Conservation (phyloP, 192 early-diverging fungal genomes). For the Haplosporangium gracile region DNA sequence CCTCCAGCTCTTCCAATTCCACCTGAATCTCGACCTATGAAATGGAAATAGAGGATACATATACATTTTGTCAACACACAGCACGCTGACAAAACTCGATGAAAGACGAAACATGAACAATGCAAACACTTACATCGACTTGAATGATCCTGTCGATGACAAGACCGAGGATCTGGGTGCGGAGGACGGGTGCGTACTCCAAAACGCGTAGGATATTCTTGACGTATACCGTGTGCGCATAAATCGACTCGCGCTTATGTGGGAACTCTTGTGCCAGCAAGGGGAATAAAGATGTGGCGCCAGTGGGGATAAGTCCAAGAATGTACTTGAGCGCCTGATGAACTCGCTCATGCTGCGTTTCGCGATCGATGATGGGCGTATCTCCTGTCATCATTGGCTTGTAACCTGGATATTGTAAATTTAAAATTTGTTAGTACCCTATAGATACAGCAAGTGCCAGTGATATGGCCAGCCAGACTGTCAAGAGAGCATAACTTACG, state of each 20-base stretch:
- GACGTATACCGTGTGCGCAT: constrained; percentile 74
- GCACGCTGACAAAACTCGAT: background rate
- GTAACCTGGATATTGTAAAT: constrained; percentile 14
- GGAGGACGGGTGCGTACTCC: constrained; percentile 82
- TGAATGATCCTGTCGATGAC: constrained; percentile 88
- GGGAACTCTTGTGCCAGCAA: constrained; percentile 79
- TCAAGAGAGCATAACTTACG: constrained; percentile 56
- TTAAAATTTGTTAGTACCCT: background rate
- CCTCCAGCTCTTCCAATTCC: constrained; percentile 88
- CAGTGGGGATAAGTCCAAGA: constrained; percentile 78
- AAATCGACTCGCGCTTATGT: constrained; percentile 73
- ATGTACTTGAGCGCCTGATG: constrained; percentile 74
- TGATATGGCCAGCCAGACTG: background rate
- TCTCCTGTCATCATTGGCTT: background rate
- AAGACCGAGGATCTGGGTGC: constrained; percentile 78
- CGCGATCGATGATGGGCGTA: constrained; percentile 2
- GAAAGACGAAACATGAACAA: background rate
- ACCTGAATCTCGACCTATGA: constrained; percentile 88
- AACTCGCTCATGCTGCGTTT: constrained; percentile 61
- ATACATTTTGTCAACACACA: background rate
- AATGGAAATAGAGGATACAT: background rate
- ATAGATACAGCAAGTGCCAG: background rate
- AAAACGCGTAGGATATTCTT: constrained; percentile 81
- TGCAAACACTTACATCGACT: constrained; percentile 79
- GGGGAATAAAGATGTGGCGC: constrained; percentile 71